Evolutionary conservation across 148 eudicot species (phyloP), one percentile per base, ranked within the genome.

Genomic region (Polygonum aviculare): DNA sequence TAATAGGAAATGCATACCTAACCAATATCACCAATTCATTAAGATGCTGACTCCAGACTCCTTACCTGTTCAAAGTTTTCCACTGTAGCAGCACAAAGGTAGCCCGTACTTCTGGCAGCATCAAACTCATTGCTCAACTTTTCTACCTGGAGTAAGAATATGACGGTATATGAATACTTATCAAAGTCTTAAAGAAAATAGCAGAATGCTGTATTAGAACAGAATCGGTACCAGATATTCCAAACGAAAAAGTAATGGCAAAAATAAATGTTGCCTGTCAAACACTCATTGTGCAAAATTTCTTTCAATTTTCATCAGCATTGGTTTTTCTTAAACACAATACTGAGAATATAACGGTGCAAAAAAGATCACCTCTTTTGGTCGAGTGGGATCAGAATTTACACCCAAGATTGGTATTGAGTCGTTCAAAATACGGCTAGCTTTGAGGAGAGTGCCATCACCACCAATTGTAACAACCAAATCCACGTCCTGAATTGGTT

Each of bases 381-480:
- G 82, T 72, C 80, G 85, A 55, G 97, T 94, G 55, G 98, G 98
- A 83, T 94, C 98, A 74, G 98, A 94, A 79, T 94, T 94, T 15
- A 94, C 97, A 59, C 98, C 98, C 31, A 94, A 84, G 65, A 94
- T 83, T 39, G 98, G 97, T 81, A 94, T 74, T 12, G 86, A 89
- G 78, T 86, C 94, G 83, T 94, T 93, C 84, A 94, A 74, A 59
- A 84, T 88, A 79, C 89, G 98, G 80, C 97, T 94, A 59, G 98
- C 97, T 76, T 88, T 90, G 82, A 94, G 79, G 74, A 94, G 88
- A 45, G 98, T 94, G 45, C 98, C 98, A 89, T 94, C 98, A 62
- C 98, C 98, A 33, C 98, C 98, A 54, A 94, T 69, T 1, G 96
- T 85, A 59, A 94, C 81, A 73, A 94, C 98, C 75, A 95, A 82